Percentiles rank a stretch among this genome's conserved stretches.
These are phyloP conservation scores for Neurospora sp. DNA, from an alignment of 495 filamentous ascomycete species.

Conservation along the genomic window DNA sequence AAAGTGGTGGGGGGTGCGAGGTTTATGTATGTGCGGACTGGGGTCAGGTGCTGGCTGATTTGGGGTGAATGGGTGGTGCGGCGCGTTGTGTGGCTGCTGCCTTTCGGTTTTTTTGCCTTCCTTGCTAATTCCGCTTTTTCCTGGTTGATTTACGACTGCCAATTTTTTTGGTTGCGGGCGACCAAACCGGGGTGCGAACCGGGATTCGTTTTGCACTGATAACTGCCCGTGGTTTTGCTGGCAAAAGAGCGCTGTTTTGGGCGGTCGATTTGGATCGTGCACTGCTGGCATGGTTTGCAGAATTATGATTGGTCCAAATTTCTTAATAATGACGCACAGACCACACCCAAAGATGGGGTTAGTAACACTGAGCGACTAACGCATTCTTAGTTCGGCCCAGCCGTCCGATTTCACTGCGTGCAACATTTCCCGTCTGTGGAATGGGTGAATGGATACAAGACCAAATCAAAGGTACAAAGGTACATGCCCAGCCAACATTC, in stretches of 20 bases:
- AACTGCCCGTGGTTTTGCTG: conserved; percentile 17
- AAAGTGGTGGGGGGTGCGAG: conserved; percentile 35
- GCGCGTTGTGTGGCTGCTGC: not conserved
- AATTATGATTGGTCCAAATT: conserved; percentile 27
- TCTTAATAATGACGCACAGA: conserved; percentile 9
- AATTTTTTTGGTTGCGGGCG: conserved; percentile 21
- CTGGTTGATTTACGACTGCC: conserved; percentile 19
- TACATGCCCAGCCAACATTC: not conserved
- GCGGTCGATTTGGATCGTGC: conserved; percentile 18
- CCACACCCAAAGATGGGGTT: conserved; percentile 6
- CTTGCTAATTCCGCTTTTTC: not conserved
- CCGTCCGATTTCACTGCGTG: not conserved
- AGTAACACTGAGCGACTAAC: not conserved
- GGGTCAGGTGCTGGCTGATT: conserved; percentile 37
- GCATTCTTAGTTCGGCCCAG: not conserved
- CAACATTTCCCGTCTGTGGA: not conserved
- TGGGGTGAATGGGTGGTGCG: conserved; percentile 10
- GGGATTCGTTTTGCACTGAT: conserved; percentile 24
- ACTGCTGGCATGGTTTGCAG: conserved; percentile 2
- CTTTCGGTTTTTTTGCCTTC: not conserved
- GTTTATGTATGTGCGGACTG: conserved; percentile 33
- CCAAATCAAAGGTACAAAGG: not conserved
- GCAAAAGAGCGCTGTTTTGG: conserved; percentile 17
- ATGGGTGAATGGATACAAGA: not conserved
- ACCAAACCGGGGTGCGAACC: conserved; percentile 11